Percentiles rank a stretch among this genome's conserved stretches.
These are phyloP conservation scores for Alternaria longipes DNA, from an alignment of 2,329 filamentous ascomycete genomes.

Conservation along the genomic window DNA sequence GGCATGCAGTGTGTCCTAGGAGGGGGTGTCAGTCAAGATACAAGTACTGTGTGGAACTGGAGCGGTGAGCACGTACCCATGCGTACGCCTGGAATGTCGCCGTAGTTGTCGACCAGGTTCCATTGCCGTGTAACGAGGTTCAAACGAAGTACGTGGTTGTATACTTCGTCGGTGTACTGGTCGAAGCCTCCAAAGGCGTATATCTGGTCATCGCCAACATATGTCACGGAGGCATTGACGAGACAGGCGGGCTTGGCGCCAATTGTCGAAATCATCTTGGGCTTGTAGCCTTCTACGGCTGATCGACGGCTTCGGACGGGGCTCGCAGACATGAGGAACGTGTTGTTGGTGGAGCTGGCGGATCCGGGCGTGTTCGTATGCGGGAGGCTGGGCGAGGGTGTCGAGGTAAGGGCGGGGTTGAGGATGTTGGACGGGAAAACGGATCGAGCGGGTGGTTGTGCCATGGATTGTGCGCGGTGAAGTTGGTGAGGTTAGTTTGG, in stretches of 20 bases:
- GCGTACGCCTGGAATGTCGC: slow-evolving; percentile 93
- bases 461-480: slow-evolving; percentile 39
- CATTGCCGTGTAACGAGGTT: slow-evolving; percentile 90
- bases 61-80: slow-evolving; percentile 73
- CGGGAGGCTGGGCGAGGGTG: slow-evolving; percentile 54
- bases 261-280: slow-evolving; percentile 74
- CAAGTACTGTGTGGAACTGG: not conserved
- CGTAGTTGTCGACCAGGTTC: slow-evolving; percentile 97
- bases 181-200: slow-evolving; percentile 99
- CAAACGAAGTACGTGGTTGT: slow-evolving; percentile 93
- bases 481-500: slow-evolving; percentile 18
- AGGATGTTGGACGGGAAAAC: slow-evolving; percentile 31
- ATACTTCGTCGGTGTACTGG: slow-evolving; percentile 98
- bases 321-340: slow-evolving; percentile 86
- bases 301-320: slow-evolving; percentile 64
- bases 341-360: slow-evolving; percentile 72
- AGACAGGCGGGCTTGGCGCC: slow-evolving; percentile 83
- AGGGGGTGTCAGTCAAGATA: slow-evolving; percentile 21
- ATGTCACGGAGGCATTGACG: slow-evolving; percentile 98
- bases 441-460: slow-evolving; percentile 34
- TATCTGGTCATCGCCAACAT: slow-evolving; percentile 96
- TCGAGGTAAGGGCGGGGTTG: slow-evolving; percentile 40
- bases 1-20: slow-evolving; percentile 87
- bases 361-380: slow-evolving; percentile 57
- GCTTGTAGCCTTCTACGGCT: slow-evolving; percentile 78